These are phyloP conservation scores for Lepiota brunneoincarnata DNA, from an alignment of 768 basidiomycete genomes.

Conservation along the genomic window DNA sequence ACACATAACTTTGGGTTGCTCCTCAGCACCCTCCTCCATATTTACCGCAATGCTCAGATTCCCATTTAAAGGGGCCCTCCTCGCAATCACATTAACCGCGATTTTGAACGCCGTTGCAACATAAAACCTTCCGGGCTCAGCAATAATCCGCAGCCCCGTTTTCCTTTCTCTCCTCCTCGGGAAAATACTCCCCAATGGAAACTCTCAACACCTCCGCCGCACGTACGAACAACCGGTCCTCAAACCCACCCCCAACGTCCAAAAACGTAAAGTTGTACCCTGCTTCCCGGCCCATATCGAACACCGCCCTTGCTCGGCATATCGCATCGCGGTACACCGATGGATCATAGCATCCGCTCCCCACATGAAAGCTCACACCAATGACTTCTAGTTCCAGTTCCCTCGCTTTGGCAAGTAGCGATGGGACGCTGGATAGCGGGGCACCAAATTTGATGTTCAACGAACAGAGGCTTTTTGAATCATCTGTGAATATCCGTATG, in stretches of 20 bases:
- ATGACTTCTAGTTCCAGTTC: slow-evolving; percentile 82
- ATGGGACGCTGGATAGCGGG: slow-evolving; percentile 74
- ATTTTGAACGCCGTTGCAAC: slow-evolving; percentile 91
- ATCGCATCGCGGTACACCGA: slow-evolving; percentile 89
- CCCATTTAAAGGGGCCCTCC: slow-evolving; percentile 54
- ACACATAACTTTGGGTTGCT: slow-evolving; percentile 81
- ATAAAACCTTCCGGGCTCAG: slow-evolving; percentile 94
- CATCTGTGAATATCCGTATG: slow-evolving; percentile 96
- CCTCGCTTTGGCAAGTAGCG: slow-evolving; percentile 74
- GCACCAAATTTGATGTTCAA: slow-evolving; percentile 98
- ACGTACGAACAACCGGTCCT: slow-evolving; percentile 79
- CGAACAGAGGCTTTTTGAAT: slow-evolving; percentile 90
- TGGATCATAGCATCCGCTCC: slow-evolving; percentile 94
- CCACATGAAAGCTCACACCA: slow-evolving; percentile 97
- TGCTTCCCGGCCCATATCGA: slow-evolving; percentile 79
- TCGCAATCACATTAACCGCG: slow-evolving; percentile 91
- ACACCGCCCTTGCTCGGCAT: slow-evolving; percentile 74
- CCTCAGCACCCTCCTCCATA: slow-evolving; percentile 19
- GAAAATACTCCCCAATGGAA: slow-evolving; percentile 80
- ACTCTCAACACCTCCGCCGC: slow-evolving; percentile 69
- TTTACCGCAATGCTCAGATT: slow-evolving; percentile 4
- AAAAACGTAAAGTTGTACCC: slow-evolving; percentile 84
- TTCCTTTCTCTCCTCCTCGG: slow-evolving; percentile 56
- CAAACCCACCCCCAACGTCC: slow-evolving; percentile 97
- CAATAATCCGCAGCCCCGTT: slow-evolving; percentile 75